Evolutionary conservation across 2,329 filamentous ascomycete species (phyloP), one percentile per base, ranked within the genome.

Genomic region (Dothideomycetidae sp.): DNA sequence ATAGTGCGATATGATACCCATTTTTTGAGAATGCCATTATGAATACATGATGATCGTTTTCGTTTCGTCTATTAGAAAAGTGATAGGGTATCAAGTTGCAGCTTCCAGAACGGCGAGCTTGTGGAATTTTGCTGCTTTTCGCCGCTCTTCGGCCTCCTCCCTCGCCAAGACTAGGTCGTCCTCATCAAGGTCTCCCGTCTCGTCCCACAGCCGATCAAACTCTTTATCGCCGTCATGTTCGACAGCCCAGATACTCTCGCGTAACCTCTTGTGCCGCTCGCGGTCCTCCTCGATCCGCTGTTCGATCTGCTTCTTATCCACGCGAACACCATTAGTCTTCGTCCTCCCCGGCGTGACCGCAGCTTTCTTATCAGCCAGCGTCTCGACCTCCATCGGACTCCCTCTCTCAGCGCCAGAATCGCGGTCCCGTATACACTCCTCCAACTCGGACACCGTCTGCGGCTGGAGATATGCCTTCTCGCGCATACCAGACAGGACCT

Each of bases 271-370:
- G 58, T 98, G 92, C 30, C 90, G 68, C 58, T 98, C 90, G 3
- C 90, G 69, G 58, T 98, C 90, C 60, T 98, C 92, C 50, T 98
- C 92, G 45, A 98, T 93, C 29, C 90, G 70, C 63, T 96, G 86
- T 61, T 96, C 86, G 37, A 94, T 81, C 60, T 93, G 82, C 39
- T 80, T 72, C 60, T 88, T 90, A 52, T 94, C 83, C 36, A 90
- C 56, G 36, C 68, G 63, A 31, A 65, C 58, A 7, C 40, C 44
- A 12, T 44, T 31, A 7, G 7, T n/a, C n/a, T 26, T 26, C 21
- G 21, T 26, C 3, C 52, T 55, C 12, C 48, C 50, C 21, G 21
- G 21, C 21, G 21, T 26, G 1, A 35, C 44, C 39, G 53, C 56
- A 4, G 48, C 28, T 26, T 17, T 31, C 32, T 21, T 33, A 1